Base-by-base conservation (phyloP, 2,329 filamentous ascomycete species). In the Moelleriella libera region DNA sequence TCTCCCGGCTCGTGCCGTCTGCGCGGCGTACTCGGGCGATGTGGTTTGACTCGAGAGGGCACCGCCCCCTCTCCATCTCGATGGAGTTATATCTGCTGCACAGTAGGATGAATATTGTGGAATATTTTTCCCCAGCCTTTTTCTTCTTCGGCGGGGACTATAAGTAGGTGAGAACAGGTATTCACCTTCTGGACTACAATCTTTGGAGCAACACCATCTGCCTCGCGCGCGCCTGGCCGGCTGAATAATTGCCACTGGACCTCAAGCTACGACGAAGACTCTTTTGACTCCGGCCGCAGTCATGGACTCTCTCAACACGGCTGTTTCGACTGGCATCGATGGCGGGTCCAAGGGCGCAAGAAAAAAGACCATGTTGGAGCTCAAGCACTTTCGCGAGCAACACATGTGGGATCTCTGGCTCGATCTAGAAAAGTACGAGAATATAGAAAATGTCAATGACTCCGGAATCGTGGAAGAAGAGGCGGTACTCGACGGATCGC, bases 341-440 rank as follows among this genome's bases (percentile, higher is more conserved):
- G 12, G 12, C 34, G 34, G 8, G 8, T 37, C 34, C 12, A 12
- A 37, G 8, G 34, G 8, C 21, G 21, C 21, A 21, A 21, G 21
- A 21, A 21, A 37, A 8, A 37, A 14, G 40, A 5, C n/a, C 40
- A 37, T 34, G n/a, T 6, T 28, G 28, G 56, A 61, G 48, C 54
- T 68, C 42, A 61, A 62, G 43, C 54, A 68, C 45, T 68, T 76
- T 52, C 67, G 71, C 53, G 63, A 67, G 45, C 66, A 72, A 51
- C 75, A 78, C 53, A 66, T 69, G 45, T 75, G 72, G 66, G 76
- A 80, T 55, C 74, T 74, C 41, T 78, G 78, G 51, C 56, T 80
- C 47, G 71, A 72, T 2, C 59, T 71, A 42, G 70, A 75, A 41
- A 66, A 74, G 28, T 64, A 71, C 43, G 68, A 75, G 12, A 68